Evolutionary conservation across 2,329 filamentous ascomycete genomes (phyloP).

Genomic region (Colletotrichum sp.): DNA sequence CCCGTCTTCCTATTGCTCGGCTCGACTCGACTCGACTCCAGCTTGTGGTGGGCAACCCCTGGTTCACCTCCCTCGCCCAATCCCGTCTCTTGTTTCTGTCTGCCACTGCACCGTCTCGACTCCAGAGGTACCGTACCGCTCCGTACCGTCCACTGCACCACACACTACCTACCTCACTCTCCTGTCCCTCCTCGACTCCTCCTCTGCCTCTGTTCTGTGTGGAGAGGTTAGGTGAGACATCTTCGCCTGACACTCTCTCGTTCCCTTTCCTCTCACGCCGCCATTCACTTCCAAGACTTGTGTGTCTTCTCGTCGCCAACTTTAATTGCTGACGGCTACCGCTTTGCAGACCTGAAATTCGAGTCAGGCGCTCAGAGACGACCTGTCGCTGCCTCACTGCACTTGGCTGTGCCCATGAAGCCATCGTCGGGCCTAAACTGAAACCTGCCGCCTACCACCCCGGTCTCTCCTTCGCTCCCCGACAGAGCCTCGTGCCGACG

Average conservation of each 20-base stretch:
- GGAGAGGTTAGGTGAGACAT: slow-evolving; percentile 20
- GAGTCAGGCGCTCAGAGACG: neutral
- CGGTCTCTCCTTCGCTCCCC: neutral
- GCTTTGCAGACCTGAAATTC: neutral
- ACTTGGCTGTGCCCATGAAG: slow-evolving; percentile 17
- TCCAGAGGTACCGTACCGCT: neutral
- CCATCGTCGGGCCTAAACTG: slow-evolving; percentile 17
- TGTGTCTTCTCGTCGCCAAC: slow-evolving; percentile 1
- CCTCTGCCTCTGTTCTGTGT: slow-evolving; percentile 5
- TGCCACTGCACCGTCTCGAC: neutral
- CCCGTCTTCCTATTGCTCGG: slow-evolving; percentile 4
- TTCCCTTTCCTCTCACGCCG: slow-evolving; percentile 2
- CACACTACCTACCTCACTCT: neutral
- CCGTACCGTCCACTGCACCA: neutral
- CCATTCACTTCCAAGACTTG: neutral
- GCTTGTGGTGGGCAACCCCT: slow-evolving; percentile 15
- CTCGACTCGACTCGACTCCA: slow-evolving; percentile 8
- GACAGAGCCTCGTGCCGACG: neutral
- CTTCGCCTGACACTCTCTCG: slow-evolving; percentile 11
- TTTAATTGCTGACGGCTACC: neutral
- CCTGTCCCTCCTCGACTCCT: slow-evolving; percentile 7
- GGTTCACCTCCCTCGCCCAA: slow-evolving; percentile 9
- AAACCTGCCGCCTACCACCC: slow-evolving; percentile 15
- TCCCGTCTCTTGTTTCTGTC: slow-evolving; percentile 18
- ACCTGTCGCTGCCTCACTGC: neutral